A percentile compares a stretch with the other conserved stretches of the same genome.
Evolutionary conservation across 306 rosid genomes (phyloP).

Genomic region (Gillenia trifoliata): DNA sequence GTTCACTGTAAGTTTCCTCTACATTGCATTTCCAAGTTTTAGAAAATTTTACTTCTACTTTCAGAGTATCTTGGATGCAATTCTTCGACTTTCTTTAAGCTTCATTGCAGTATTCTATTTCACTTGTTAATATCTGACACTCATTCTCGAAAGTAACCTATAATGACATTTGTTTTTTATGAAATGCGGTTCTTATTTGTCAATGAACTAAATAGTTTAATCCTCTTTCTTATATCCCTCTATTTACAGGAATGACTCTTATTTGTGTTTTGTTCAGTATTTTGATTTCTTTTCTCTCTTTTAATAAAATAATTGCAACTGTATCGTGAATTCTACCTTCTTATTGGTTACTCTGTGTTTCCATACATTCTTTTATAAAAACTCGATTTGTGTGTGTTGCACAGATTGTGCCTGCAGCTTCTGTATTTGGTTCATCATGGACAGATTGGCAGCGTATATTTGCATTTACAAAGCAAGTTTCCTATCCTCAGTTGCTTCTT

Average conservation of each 20-base stretch:
- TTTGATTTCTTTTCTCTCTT: neutral
- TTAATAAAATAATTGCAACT: neutral
- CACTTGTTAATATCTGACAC: neutral
- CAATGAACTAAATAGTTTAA: neutral
- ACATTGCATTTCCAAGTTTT: neutral
- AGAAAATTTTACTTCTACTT: neutral
- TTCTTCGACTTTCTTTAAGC: neutral
- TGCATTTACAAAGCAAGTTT: constrained; percentile 60
- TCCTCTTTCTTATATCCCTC: neutral
- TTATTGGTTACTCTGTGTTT: neutral
- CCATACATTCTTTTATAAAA: neutral
- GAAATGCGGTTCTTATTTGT: neutral
- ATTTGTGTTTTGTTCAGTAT: neutral
- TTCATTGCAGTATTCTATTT: neutral
- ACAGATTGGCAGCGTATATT: constrained; percentile 74
- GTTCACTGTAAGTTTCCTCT: constrained; percentile 54
- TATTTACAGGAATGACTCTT: neutral
- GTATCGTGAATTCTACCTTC: neutral
- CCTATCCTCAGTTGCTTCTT: constrained; percentile 1
- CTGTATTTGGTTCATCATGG: constrained; percentile 79
- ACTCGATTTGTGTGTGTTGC: neutral
- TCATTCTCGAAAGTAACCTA: neutral
- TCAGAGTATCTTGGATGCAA: neutral
- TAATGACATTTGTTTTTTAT: neutral
- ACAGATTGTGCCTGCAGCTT: constrained; percentile 78